Evolutionary conservation across 1,284 basidiomycete species (phyloP).

Genomic region (Ceratobasidium papillatum): DNA sequence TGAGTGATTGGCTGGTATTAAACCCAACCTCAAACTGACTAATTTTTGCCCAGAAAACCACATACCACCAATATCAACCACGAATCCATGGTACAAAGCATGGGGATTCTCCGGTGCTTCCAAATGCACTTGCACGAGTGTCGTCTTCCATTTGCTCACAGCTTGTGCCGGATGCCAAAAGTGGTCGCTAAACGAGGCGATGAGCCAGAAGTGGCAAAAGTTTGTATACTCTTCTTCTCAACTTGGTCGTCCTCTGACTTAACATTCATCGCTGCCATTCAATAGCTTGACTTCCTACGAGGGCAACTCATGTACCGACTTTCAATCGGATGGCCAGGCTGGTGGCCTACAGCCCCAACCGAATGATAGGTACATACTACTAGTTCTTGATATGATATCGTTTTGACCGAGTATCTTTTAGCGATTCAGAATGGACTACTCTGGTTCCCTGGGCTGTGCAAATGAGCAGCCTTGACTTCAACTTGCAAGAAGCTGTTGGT

Average conservation of each 20-base stretch:
- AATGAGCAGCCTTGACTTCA: background rate
- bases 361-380: background rate
- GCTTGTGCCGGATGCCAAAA: constrained; percentile 32
- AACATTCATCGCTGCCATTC: too few relatives aligned
- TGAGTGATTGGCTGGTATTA: background rate
- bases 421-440: background rate
- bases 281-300: background rate
- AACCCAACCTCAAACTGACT: background rate
- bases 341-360: background rate
- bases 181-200: background rate
- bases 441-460: background rate
- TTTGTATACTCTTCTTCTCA: background rate
- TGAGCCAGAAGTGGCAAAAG: background rate
- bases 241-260: background rate
- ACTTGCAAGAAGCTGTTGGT: constrained; percentile 1
- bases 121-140: constrained; percentile 1
- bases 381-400: background rate
- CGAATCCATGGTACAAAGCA: constrained; percentile 14
- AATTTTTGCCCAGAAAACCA: background rate
- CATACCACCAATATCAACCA: background rate
- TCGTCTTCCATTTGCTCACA: constrained; percentile 18
- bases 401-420: background rate
- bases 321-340: too few relatives aligned
- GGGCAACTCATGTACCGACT: background rate
- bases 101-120: background rate